These are phyloP conservation scores for Talaromyces proteolyticus DNA, from an alignment of 495 filamentous ascomycete genomes.

Conservation along the genomic window DNA sequence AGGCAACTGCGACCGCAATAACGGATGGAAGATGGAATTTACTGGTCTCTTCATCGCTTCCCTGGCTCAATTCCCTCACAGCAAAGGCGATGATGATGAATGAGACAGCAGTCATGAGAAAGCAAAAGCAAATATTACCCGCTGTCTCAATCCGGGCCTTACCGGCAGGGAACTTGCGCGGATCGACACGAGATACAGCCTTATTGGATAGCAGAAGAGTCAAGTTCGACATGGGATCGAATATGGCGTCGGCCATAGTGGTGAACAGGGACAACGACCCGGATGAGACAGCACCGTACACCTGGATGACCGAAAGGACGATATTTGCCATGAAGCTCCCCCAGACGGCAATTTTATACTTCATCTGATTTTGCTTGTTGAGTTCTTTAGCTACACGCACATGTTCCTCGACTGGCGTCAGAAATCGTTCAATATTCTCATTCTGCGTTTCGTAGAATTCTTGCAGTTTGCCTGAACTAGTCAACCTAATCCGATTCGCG, in stretches of 20 bases:
- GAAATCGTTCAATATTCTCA: conserved; percentile 82
- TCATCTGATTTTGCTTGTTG: conserved; percentile 72
- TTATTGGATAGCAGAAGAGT: conserved; percentile 84
- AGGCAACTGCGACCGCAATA: conserved; percentile 81
- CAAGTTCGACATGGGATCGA: conserved; percentile 89
- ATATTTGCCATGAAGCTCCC: conserved; percentile 88
- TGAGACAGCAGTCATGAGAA: conserved; percentile 90
- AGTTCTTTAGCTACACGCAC: conserved; percentile 71
- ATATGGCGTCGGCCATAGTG: conserved; percentile 95
- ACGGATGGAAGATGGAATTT: conserved; percentile 79
- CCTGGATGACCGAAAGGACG: conserved; percentile 67
- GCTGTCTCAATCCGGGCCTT: conserved; percentile 95
- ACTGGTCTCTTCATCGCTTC: conserved; percentile 37
- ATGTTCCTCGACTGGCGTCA: conserved; percentile 93
- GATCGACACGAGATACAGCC: conserved; percentile 82
- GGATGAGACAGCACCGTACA: conserved; percentile 84
- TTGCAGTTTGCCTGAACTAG: conserved; percentile 59
- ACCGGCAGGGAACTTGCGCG: conserved; percentile 84
- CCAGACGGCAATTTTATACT: conserved; percentile 82
- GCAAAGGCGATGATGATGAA: conserved; percentile 88
- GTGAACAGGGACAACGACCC: conserved; percentile 92
- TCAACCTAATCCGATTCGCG: conserved; percentile 23
- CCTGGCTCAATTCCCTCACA: conserved; percentile 54
- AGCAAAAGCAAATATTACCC: conserved; percentile 96
- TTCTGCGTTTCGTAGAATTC: conserved; percentile 91